Percentiles rank a stretch among this genome's conserved stretches.
Evolutionary conservation across 1,284 basidiomycete species (phyloP).

Genomic region (Athelia sp.): DNA sequence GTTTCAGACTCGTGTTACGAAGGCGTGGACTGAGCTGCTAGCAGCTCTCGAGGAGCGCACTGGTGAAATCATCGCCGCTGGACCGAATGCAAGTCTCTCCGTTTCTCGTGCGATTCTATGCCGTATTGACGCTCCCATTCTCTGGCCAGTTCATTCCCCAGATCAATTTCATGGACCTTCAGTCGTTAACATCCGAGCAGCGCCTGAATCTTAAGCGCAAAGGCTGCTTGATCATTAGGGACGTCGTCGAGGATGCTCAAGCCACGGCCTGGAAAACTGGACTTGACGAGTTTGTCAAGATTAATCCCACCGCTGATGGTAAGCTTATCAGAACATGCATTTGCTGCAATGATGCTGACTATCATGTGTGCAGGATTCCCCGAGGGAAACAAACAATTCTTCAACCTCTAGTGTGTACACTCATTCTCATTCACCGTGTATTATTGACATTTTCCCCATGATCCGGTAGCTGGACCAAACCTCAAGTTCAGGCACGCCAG

Average conservation of each 20-base stretch:
- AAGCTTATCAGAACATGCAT: conserved; percentile 8
- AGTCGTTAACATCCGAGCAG: conserved; percentile 39
- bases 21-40: conserved; percentile 56
- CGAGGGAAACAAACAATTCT: conserved; percentile 62
- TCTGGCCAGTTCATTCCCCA: conserved; percentile 46
- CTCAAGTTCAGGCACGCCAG: conserved; percentile 68
- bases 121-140: background rate
- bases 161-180: conserved; percentile 51
- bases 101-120: background rate
- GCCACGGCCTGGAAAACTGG: conserved; percentile 53
- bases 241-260: conserved; percentile 52
- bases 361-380: conserved; percentile 40
- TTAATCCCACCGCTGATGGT: conserved; percentile 54
- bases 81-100: conserved; percentile 38
- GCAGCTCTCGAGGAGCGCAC: conserved; percentile 41
- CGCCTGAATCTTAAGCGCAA: conserved; percentile 46
- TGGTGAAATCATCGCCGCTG: conserved; percentile 37
- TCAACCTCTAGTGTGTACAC: conserved; percentile 56
- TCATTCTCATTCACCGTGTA: conserved; percentile 1
- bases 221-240: conserved; percentile 58
- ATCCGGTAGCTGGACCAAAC: conserved; percentile 54
- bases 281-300: conserved; percentile 50
- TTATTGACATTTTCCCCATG: background rate
- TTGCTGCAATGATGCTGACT: too few species aligned
- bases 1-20: conserved; percentile 42